Base-by-base conservation (phyloP, 2,329 filamentous ascomycete genomes). In the Beauveria sp. region DNA sequence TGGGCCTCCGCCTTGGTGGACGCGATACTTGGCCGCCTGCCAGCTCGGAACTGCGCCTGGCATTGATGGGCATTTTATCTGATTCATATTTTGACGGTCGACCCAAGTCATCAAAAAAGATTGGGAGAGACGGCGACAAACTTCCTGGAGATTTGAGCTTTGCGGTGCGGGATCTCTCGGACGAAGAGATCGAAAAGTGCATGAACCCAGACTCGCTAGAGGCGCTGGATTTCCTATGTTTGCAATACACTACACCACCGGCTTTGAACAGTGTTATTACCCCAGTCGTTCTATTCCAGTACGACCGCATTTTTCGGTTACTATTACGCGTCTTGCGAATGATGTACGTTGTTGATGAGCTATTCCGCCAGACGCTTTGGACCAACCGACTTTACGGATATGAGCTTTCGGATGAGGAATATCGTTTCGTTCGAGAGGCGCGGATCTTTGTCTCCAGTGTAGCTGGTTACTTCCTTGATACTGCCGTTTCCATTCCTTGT, bases 21-120 rank as follows among this genome's bases (percentile, higher is more conserved):
- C 84, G 91, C 67, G 86, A 90, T 60, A 90, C 82, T 37, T 97
- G 94, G 94, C 94, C 94, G 28, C 94, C 94, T 5, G 92, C 92
- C 26, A 96, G 90, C 71, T 97, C 92, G 0, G 94, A 97, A 71
- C 77, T 99, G n/a, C 85, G 92, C 10, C 80, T 97, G 5, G 91
- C 91, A 0, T 79, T 99, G 20, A 96, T 92, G 82, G 92, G 91
- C 0, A 83, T 97, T 1, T 77, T 97, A 7, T 82, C 83, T 2
- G 92, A 97, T 65, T 90, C 85, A 64, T 91, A 91, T 62, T 26
- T 65, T 67, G 44, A 66, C 63, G 50, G 66, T 60, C 20, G 65
- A 63, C 18, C 71, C 66, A 69, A 67, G 47, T 70, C 58, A 54
- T 68, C 67, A 22, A 73, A 69, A 44, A 71, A 64, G 52, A 67